Evolutionary conservation across 1,139 yeast genomes (phyloP).

Genomic region (Geotrichum europaeum): DNA sequence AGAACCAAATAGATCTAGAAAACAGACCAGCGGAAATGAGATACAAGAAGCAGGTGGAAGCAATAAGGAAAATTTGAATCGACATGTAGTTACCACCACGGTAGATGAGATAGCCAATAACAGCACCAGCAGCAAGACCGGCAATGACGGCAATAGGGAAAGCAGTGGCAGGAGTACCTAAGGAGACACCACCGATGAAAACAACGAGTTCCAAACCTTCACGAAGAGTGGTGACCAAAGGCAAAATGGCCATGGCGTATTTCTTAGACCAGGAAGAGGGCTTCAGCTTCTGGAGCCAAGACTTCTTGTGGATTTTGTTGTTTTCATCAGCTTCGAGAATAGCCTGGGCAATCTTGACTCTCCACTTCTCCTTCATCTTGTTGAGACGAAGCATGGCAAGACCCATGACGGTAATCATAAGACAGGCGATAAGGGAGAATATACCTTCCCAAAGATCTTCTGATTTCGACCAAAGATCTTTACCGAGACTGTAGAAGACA

Average conservation of each 20-base stretch:
- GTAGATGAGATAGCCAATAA: constrained; percentile 64
- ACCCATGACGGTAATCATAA: constrained; percentile 85
- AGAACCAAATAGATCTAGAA: constrained; percentile 87
- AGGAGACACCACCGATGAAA: constrained; percentile 82
- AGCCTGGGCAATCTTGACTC: constrained; percentile 79
- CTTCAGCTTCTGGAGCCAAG: constrained; percentile 27
- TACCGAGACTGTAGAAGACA: constrained; percentile 69
- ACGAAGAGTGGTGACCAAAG: constrained; percentile 72
- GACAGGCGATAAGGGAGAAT: constrained; percentile 73
- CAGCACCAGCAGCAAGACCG: constrained; percentile 63
- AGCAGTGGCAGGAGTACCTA: constrained; percentile 66
- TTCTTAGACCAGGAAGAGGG: constrained; percentile 44
- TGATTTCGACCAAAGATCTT: constrained; percentile 76
- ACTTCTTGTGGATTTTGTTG: constrained; percentile 30
- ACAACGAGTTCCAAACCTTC: constrained; percentile 89
- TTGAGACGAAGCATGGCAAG: constrained; percentile 85
- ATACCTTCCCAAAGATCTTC: constrained; percentile 95
- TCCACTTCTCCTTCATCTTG: constrained; percentile 88
- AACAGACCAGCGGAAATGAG: constrained; percentile 84
- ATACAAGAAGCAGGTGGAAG: constrained; percentile 81
- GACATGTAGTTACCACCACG: constrained; percentile 74
- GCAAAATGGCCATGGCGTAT: constrained; percentile 70
- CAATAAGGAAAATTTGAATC: constrained; percentile 70
- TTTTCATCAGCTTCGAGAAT: constrained; percentile 43
- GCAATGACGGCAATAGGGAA: constrained; percentile 76